A percentile compares a stretch with the other conserved stretches of the same genome.
Conservation (phyloP, 352 stramenopile genomes). For the Phytophthora cactorum region DNA sequence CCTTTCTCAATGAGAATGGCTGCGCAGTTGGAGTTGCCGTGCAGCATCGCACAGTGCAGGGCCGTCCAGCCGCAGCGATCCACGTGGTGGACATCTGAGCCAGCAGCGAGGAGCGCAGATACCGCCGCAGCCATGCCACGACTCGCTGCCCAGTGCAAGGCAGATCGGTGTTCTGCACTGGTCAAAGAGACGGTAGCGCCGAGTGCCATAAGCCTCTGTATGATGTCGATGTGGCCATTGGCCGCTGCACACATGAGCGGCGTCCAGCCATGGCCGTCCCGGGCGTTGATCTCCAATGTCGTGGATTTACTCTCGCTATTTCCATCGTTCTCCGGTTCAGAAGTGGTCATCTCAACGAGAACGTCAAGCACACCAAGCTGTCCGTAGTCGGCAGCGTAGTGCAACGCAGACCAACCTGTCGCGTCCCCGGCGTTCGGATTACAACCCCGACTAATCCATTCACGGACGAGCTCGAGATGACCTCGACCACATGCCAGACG, state of each 20-base stretch:
- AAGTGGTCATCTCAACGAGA: slow-evolving; percentile 37
- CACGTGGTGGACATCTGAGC: slow-evolving; percentile 35
- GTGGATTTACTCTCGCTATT: slow-evolving; percentile 4
- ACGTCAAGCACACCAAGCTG: slow-evolving; percentile 50
- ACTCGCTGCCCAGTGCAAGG: slow-evolving; percentile 69
- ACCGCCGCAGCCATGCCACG: slow-evolving; percentile 52
- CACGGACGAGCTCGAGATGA: slow-evolving; percentile 43
- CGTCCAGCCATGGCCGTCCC: slow-evolving; percentile 60
- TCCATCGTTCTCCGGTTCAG: background rate
- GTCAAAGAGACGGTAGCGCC: slow-evolving; percentile 43
- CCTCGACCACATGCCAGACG: slow-evolving; percentile 65
- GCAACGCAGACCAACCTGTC: slow-evolving; percentile 64
- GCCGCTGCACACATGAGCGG: slow-evolving; percentile 62
- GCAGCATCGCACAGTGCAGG: slow-evolving; percentile 64
- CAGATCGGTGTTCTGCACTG: slow-evolving; percentile 58
- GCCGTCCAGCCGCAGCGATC: slow-evolving; percentile 65
- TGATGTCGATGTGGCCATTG: slow-evolving; percentile 56
- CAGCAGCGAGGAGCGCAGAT: slow-evolving; percentile 37
- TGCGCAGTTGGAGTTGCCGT: slow-evolving; percentile 45
- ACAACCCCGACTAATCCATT: slow-evolving; percentile 63
- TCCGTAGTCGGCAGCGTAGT: slow-evolving; percentile 75
- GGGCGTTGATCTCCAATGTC: slow-evolving; percentile 47
- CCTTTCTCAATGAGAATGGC: slow-evolving; percentile 47
- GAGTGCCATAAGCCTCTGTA: slow-evolving; percentile 44
- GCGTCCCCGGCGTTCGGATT: slow-evolving; percentile 69